phyloP scores from a whole-genome alignment of 1,284 basidiomycete genomes.

The Sanghuangporus sanghuang region DNA sequence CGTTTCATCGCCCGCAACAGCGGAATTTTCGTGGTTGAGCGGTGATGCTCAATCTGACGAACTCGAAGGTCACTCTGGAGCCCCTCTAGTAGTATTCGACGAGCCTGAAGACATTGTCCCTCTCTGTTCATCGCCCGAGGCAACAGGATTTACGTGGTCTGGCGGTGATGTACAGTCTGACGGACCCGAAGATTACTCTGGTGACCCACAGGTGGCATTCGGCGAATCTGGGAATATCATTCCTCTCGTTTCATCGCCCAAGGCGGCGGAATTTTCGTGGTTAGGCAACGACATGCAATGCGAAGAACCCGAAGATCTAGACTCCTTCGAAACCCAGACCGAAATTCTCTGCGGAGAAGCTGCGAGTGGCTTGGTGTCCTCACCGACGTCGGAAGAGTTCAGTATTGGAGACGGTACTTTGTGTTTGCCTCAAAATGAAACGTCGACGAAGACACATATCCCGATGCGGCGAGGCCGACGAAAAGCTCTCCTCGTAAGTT shows the following conservation, averaged over 20 bases:
- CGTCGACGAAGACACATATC: not conserved
- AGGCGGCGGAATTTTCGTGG: not conserved
- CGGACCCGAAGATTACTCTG: too few species aligned
- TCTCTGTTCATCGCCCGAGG: not conserved
- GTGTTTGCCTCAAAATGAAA: not conserved
- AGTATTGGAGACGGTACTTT: not conserved
- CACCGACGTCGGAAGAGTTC: not conserved
- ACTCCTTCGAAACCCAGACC: not conserved
- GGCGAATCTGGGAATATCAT: not conserved
- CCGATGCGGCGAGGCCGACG: not conserved
- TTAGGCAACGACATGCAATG: not conserved
- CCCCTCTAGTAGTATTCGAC: not conserved
- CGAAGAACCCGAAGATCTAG: not conserved
- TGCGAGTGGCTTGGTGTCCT: not conserved
- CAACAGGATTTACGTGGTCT: too few species aligned
- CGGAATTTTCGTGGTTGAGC: too few species aligned
- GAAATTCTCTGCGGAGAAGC: not conserved
- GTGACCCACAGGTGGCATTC: not conserved
- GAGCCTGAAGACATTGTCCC: not conserved
- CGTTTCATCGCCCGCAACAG: too few species aligned
- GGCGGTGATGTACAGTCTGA: too few species aligned
- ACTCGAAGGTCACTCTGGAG: too few species aligned
- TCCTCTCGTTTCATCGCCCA: not conserved
- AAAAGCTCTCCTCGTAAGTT: slow-evolving; percentile 11
- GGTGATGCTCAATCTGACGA: too few species aligned